Evolutionary conservation across 176 grass and related monocot species (phyloP).

Genomic region (Oryza meridionalis): DNA sequence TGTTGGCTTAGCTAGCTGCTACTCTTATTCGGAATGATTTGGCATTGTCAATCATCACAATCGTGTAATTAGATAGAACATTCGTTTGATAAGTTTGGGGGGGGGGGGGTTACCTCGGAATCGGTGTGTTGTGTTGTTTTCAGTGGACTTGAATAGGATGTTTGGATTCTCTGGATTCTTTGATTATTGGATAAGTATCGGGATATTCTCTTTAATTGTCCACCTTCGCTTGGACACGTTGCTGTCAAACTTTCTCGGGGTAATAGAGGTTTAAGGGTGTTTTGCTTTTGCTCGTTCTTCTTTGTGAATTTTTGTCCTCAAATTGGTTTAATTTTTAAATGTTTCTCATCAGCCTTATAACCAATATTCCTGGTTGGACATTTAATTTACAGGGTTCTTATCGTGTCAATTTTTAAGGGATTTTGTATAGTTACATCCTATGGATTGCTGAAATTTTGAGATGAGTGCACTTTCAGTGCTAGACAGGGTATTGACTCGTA

Average conservation of each 20-base stretch:
- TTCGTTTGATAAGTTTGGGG: neutral
- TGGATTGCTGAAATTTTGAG: neutral
- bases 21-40: neutral
- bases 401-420: neutral
- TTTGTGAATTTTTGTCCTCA: neutral
- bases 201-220: neutral
- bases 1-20: neutral
- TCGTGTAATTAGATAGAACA: neutral
- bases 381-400: neutral
- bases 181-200: constrained; percentile 7
- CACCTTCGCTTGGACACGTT: neutral
- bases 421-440: neutral
- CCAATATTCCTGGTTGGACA: neutral
- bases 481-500: neutral
- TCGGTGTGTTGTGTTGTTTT: neutral
- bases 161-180: constrained; percentile 15
- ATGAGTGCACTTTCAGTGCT: neutral
- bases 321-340: neutral
- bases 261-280: neutral
- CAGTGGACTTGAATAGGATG: constrained; percentile 2
- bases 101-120: neutral
- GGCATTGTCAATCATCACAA: neutral
- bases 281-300: constrained; percentile 10
- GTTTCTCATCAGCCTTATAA: neutral
- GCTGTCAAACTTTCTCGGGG: constrained; percentile 4